These are phyloP conservation scores for Ophiobolus disseminans DNA, from an alignment of 2,329 filamentous ascomycete genomes.

Conservation along the genomic window DNA sequence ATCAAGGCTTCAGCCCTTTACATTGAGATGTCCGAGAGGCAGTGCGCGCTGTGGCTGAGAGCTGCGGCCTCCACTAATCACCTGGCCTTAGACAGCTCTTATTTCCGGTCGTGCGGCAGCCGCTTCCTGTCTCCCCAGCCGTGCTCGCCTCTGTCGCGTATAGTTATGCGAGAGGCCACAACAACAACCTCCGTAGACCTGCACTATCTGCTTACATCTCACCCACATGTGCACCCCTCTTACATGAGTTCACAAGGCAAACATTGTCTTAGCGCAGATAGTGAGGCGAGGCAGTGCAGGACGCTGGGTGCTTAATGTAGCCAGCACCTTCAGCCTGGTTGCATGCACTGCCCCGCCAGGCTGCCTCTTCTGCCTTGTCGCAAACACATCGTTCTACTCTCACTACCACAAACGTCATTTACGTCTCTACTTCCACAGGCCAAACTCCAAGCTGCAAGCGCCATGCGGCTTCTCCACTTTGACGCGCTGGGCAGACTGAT, in stretches of 20 bases:
- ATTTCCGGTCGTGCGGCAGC: background rate
- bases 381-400: background rate
- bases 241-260: conserved; percentile 4
- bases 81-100: background rate
- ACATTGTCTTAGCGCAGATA: conserved; percentile 5
- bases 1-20: no score
- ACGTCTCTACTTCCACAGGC: background rate
- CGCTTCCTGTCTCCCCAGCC: no score
- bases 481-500: background rate
- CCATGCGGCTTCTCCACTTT: background rate
- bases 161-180: conserved; percentile 3
- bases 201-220: conserved; percentile 3
- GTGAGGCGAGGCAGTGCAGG: conserved; percentile 7
- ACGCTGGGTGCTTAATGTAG: conserved; percentile 3
- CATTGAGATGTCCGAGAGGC: conserved; percentile 2
- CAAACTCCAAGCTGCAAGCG: background rate
- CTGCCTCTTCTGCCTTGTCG: conserved; percentile 4
- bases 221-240: conserved; percentile 2
- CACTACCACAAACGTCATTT: background rate
- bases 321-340: conserved; percentile 6
- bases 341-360: conserved; percentile 11
- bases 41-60: conserved; percentile 6
- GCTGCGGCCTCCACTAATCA: background rate
- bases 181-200: conserved; percentile 2
- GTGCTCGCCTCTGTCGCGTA: conserved; percentile 1